Percentiles rank a stretch among this genome's conserved stretches.
phyloP scores from a whole-genome alignment of 306 rosid species.

The Lupinus albus region DNA sequence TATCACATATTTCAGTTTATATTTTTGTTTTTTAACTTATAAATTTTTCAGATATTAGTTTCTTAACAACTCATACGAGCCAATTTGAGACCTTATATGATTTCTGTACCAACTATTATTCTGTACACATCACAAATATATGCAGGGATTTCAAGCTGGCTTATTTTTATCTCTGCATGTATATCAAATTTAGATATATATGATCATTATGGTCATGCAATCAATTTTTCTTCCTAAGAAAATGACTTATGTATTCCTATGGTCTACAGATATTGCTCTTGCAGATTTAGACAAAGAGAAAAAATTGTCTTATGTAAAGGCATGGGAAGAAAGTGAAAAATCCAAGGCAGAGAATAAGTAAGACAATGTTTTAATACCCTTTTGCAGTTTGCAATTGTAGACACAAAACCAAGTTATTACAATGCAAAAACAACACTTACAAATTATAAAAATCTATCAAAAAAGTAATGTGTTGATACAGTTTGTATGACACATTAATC shows the following conservation, averaged over 20 bases:
- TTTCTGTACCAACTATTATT: background rate
- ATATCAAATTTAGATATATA: slow-evolving; percentile 20
- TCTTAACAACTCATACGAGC: background rate
- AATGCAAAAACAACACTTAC: too few relatives aligned
- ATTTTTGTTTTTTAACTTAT: background rate
- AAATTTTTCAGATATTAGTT: background rate
- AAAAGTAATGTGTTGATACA: too few relatives aligned
- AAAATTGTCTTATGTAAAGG: slow-evolving; percentile 67
- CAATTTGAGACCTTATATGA: slow-evolving; percentile 1
- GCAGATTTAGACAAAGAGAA: slow-evolving; percentile 81
- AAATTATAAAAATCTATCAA: too few relatives aligned
- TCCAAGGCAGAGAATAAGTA: slow-evolving; percentile 85
- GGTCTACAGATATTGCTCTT: slow-evolving; percentile 76
- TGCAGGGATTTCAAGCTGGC: background rate
- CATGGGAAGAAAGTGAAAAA: slow-evolving; percentile 98
- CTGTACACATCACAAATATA: background rate
- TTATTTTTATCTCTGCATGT: background rate
- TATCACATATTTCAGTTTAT: slow-evolving; percentile 15
- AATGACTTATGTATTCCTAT: slow-evolving; percentile 9
- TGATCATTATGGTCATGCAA: slow-evolving; percentile 7
- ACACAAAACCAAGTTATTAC: too few relatives aligned
- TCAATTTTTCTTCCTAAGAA: slow-evolving; percentile 12
- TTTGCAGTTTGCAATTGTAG: background rate
- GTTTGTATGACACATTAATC: too few relatives aligned
- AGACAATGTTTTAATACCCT: slow-evolving; percentile 35